Conservation (phyloP, 1,139 yeast species). For the Yamadazyma jaroonii region DNA sequence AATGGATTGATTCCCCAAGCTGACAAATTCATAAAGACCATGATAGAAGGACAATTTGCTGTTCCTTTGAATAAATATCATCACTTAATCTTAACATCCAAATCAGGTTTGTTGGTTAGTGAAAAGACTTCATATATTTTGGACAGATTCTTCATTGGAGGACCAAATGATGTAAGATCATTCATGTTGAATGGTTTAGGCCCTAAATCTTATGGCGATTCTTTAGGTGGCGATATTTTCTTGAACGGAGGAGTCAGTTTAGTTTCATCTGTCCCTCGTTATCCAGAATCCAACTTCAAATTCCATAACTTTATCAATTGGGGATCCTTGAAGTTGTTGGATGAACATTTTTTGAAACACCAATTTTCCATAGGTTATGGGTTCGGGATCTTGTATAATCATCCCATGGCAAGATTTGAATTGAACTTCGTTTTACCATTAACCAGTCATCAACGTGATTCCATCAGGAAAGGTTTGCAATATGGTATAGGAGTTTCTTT, state of each 20-base stretch:
- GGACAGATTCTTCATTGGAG: constrained; percentile 57
- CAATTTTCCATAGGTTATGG: constrained; percentile 59
- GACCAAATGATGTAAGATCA: constrained; percentile 81
- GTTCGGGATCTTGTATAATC: constrained; percentile 74
- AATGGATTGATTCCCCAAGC: constrained; percentile 40
- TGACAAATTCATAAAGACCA: constrained; percentile 40
- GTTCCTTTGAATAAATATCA: constrained; percentile 20
- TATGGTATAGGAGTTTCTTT: constrained; percentile 90
- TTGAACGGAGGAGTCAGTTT: constrained; percentile 69
- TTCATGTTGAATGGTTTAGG: constrained; percentile 80
- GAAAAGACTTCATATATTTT: constrained; percentile 49
- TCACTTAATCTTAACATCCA: constrained; percentile 41
- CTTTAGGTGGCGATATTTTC: constrained; percentile 81
- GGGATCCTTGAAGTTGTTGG: constrained; percentile 50
- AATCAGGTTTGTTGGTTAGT: constrained; percentile 51
- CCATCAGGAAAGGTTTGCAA: constrained; percentile 79
- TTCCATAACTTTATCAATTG: constrained; percentile 70
- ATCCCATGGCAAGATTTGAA: constrained; percentile 90
- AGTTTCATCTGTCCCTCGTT: constrained; percentile 62
- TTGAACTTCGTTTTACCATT: constrained; percentile 82
- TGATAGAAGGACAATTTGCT: constrained; percentile 49
- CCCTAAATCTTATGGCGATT: constrained; percentile 60
- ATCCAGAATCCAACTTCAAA: constrained; percentile 61
- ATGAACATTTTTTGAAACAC: not conserved
- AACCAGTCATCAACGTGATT: constrained; percentile 61